Evolutionary conservation across 345 rosid genomes (phyloP).

Genomic region (Passiflora organensis): DNA sequence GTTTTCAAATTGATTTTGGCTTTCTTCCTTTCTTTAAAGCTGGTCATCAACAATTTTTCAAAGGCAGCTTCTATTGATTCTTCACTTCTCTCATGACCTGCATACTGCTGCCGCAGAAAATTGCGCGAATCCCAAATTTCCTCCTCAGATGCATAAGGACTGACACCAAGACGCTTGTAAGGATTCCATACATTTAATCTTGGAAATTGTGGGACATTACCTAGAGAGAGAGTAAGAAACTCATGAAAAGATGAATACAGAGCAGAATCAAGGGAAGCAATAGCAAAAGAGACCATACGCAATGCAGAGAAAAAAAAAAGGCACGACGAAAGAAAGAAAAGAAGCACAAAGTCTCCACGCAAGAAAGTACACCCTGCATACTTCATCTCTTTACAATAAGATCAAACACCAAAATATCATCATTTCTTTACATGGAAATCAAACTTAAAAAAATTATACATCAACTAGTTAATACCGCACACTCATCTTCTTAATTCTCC

Average conservation of each 20-base stretch:
- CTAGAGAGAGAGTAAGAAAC: constrained; percentile 27
- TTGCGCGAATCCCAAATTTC: constrained; percentile 97
- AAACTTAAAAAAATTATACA: too few species aligned
- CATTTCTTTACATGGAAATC: too few species aligned
- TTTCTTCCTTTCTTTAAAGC: constrained; percentile 74
- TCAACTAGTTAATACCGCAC: too few species aligned
- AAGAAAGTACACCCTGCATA: background rate
- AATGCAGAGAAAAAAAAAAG: background rate
- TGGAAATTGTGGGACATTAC: constrained; percentile 60
- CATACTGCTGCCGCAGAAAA: constrained; percentile 78
- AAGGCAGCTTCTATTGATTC: constrained; percentile 95
- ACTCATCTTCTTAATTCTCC: too few species aligned
- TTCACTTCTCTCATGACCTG: constrained; percentile 88
- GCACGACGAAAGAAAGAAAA: too few species aligned
- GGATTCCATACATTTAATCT: constrained; percentile 84
- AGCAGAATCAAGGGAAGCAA: too few species aligned
- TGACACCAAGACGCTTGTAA: constrained; percentile 71
- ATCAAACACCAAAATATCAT: too few species aligned
- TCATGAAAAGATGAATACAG: background rate
- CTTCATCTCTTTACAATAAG: too few species aligned
- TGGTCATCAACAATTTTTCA: constrained; percentile 81
- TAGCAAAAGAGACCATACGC: background rate
- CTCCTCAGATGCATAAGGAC: constrained; percentile 82
- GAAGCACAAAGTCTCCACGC: too few species aligned
- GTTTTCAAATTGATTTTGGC: constrained; percentile 79